These are phyloP conservation scores for Dothideomycetes sp. DNA, from an alignment of 2,329 filamentous ascomycete species.

Conservation along the genomic window DNA sequence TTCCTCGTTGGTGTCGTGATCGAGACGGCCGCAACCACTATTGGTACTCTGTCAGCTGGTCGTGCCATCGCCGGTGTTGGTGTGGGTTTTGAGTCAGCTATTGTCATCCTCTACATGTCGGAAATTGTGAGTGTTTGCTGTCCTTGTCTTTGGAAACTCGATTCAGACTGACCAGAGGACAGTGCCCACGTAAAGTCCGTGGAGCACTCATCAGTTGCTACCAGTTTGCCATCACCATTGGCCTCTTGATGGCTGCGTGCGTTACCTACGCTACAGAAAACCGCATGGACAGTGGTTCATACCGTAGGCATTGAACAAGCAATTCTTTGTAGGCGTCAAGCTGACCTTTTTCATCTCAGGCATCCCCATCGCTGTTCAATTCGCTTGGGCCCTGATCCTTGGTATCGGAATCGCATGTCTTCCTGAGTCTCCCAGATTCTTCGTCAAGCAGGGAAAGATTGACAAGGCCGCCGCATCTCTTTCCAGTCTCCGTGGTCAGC, in stretches of 20 bases:
- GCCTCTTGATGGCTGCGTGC: slow-evolving; percentile 57
- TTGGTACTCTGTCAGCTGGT: slow-evolving; percentile 58
- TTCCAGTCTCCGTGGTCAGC: slow-evolving; percentile 61
- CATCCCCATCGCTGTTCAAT: slow-evolving; percentile 71
- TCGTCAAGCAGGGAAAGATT: slow-evolving; percentile 64
- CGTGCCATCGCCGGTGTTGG: slow-evolving; percentile 67
- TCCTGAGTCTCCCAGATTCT: slow-evolving; percentile 78
- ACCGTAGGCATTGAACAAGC: no score
- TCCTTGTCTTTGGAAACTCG: no score
- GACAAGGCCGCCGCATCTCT: slow-evolving; percentile 54
- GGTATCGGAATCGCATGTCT: slow-evolving; percentile 61
- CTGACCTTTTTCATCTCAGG: no score
- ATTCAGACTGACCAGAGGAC: no score
- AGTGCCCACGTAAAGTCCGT: slow-evolving; percentile 60
- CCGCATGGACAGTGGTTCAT: slow-evolving; percentile 51
- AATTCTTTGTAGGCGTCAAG: no score
- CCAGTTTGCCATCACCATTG: slow-evolving; percentile 75
- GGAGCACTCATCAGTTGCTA: slow-evolving; percentile 72
- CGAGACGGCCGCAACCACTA: slow-evolving; percentile 44
- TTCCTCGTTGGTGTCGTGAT: slow-evolving; percentile 55
- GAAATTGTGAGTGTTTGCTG: no score
- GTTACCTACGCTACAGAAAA: slow-evolving; percentile 63
- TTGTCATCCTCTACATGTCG: slow-evolving; percentile 80
- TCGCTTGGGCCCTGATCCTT: slow-evolving; percentile 69
- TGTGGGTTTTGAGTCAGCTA: slow-evolving; percentile 70